Percentiles rank a stretch among this genome's conserved stretches.
Evolutionary conservation across 148 eudicot species (phyloP).

Genomic region (Rhododendron griersonianum): DNA sequence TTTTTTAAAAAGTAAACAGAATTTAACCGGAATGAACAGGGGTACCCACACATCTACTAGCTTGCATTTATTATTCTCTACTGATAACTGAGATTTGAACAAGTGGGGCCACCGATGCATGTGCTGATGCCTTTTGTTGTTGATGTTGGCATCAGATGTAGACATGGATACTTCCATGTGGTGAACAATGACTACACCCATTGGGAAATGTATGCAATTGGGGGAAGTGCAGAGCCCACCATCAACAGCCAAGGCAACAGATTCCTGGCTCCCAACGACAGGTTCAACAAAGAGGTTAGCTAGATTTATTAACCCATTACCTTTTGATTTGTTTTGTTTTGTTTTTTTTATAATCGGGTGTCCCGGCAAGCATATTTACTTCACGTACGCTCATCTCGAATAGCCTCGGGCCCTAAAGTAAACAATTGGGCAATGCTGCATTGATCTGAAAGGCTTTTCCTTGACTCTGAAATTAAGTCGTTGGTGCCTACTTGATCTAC

Average conservation of each 20-base stretch:
- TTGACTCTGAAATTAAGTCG: too few relatives aligned
- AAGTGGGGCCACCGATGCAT: neutral
- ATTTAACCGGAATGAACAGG: neutral
- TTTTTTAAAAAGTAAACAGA: neutral
- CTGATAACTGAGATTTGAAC: neutral
- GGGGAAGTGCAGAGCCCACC: constrained; percentile 65
- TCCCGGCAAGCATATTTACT: neutral
- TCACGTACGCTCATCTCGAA: too few relatives aligned
- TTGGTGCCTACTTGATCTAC: too few relatives aligned
- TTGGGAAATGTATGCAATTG: constrained; percentile 73
- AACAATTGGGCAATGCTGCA: neutral
- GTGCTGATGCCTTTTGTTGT: constrained; percentile 3
- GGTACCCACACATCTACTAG: neutral
- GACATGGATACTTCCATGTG: constrained; percentile 70
- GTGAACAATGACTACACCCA: constrained; percentile 72
- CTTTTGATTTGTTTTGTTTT: neutral
- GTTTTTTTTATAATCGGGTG: neutral
- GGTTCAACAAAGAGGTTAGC: constrained; percentile 46
- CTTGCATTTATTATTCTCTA: neutral
- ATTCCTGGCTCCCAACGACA: constrained; percentile 56
- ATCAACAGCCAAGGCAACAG: constrained; percentile 70
- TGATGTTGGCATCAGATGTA: constrained; percentile 34
- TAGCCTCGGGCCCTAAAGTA: too few relatives aligned
- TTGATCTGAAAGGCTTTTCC: neutral
- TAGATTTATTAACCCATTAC: neutral